Evolutionary conservation across 495 filamentous ascomycete species (phyloP), one percentile per base, ranked within the genome.

Genomic region (Aspergillus panamensis): DNA sequence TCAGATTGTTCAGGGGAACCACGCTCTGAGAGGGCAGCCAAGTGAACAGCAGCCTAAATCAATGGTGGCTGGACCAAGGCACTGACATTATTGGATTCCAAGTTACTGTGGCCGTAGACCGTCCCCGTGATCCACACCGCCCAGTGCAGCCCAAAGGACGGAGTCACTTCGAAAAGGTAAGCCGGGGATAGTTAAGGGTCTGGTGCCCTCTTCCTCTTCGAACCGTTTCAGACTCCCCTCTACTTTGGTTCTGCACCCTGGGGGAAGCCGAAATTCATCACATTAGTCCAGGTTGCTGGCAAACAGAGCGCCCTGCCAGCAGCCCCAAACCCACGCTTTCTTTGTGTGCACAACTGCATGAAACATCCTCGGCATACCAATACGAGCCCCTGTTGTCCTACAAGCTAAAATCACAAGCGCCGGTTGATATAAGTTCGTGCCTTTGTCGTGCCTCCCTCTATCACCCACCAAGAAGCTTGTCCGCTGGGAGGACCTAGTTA

Each of bases 121-220:
- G 37, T 21, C 35, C 63, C 53, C 58, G 63, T 66, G 65, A 68
- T 64, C 65, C 62, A 70, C 67, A 68, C 67, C 67, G 65, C 67
- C 65, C 52, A 56, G 19, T 19, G 57, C 57, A 12, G 29, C 30
- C 33, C 29, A 47, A 25, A 58, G 25, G 25, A 25, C 25, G 25
- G 45, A 53, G 57, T 48, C 53, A 47, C 37, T 52, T 60, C 53
- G 43, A 43, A 29, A 31, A 25, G 25, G 25, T 25, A 57, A 49
- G 25, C 20, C 30, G 19, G 9, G 8, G 19, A n/a, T 45, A 20
- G 42, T 10, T 20, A 1, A 45, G 42, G 42, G 42, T 45, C 17
- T 19, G n/a, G 42, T 19, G 40, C 17, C 16, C 16, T n/a, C 37
- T 37, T 14, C 17, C n/a, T 53, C 35, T 6, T n/a, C 1, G 35